Percentiles rank a stretch among this genome's conserved stretches.
Conservation (phyloP, 305 asterid genomes). For the Solanum hybrid region DNA sequence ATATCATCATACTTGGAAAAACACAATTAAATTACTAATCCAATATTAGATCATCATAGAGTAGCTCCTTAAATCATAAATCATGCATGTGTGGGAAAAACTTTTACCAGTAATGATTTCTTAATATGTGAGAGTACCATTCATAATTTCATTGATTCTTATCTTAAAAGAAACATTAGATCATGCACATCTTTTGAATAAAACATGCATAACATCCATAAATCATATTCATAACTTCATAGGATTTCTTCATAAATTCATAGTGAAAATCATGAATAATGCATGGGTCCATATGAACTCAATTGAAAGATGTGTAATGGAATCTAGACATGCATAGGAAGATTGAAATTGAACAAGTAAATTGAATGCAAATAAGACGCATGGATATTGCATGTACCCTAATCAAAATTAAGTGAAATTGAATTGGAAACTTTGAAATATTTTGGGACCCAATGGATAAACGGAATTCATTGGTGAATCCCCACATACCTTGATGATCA, state of each 20-base stretch:
- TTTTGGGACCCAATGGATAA: background rate
- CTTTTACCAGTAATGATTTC: background rate
- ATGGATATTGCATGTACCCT: background rate
- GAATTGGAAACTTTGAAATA: background rate
- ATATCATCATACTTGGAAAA: background rate
- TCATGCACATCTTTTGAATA: background rate
- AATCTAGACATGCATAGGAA: background rate
- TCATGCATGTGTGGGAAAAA: background rate
- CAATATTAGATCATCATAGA: background rate
- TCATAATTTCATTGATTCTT: background rate
- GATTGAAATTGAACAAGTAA: background rate
- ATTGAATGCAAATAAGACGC: background rate
- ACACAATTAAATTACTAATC: too few species aligned
- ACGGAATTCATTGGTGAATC: background rate
- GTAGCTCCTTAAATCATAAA: background rate
- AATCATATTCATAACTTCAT: background rate
- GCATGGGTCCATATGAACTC: background rate
- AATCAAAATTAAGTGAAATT: background rate
- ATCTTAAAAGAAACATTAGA: background rate
- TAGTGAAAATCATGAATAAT: background rate
- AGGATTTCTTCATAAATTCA: background rate
- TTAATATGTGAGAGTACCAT: background rate
- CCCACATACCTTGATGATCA: background rate
- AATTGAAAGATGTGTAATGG: background rate
- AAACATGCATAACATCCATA: background rate